Conservation (phyloP, 1,139 yeast species). For the Nakaseomyces uthaithaninus region DNA sequence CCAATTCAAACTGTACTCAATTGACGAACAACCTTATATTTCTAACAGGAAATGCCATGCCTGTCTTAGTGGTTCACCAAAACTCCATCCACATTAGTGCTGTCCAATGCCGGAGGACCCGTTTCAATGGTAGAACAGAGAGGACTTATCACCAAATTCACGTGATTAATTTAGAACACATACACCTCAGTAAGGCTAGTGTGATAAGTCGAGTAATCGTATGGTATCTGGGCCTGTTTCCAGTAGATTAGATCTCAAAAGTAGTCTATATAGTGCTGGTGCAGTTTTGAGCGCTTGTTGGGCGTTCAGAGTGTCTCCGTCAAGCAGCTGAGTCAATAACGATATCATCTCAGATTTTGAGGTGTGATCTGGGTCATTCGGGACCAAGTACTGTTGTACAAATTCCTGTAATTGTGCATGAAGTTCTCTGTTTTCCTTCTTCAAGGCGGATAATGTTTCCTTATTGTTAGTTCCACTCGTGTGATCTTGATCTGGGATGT, state of each 20-base stretch:
- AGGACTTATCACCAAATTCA: no score
- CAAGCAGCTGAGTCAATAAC: background rate
- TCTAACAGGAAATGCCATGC: no score
- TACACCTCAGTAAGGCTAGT: no score
- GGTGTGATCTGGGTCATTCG: conserved; percentile 10
- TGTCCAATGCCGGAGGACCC: no score
- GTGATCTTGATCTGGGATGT: background rate
- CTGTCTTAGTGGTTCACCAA: no score
- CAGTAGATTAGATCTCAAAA: conserved; percentile 9
- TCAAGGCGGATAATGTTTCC: background rate
- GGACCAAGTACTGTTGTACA: conserved; percentile 12
- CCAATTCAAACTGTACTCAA: no score
- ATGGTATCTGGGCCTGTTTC: background rate
- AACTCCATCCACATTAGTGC: no score
- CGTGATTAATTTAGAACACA: no score
- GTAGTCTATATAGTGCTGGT: conserved; percentile 10
- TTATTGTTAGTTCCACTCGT: conserved; percentile 6
- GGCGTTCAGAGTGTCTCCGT: conserved; percentile 1
- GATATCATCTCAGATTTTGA: conserved; percentile 9
- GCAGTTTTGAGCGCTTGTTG: conserved; percentile 3
- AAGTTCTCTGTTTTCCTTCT: conserved; percentile 4
- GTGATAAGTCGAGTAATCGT: background rate
- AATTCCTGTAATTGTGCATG: conserved; percentile 10
- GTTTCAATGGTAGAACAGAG: no score
- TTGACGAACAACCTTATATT: no score